Percentiles rank a stretch among this genome's conserved stretches.
phyloP scores from a whole-genome alignment of 2,329 filamentous ascomycete genomes.

The Alternaria solani region DNA sequence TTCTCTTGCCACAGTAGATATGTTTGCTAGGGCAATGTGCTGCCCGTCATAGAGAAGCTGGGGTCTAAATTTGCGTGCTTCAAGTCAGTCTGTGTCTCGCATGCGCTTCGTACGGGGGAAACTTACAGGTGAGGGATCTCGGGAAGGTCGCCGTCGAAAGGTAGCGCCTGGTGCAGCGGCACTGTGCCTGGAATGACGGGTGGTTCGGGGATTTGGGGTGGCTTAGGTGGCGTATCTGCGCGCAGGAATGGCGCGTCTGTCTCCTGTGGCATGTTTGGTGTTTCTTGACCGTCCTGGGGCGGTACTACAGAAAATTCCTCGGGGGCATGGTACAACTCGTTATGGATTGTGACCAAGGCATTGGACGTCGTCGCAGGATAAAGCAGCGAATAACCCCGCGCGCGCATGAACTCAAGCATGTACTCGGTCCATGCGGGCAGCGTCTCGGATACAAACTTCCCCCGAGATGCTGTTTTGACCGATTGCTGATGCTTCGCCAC shows the following conservation, averaged over 20 bases:
- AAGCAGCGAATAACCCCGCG: slow-evolving; percentile 78
- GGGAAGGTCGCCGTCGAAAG: slow-evolving; percentile 59
- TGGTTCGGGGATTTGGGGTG: slow-evolving; percentile 39
- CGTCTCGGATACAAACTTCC: slow-evolving; percentile 65
- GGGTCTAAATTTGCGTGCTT: slow-evolving; percentile 47
- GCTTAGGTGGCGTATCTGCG: slow-evolving; percentile 46
- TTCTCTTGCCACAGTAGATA: slow-evolving; percentile 57
- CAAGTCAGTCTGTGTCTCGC: too few relatives aligned
- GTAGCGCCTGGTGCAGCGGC: slow-evolving; percentile 57
- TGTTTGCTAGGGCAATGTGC: slow-evolving; percentile 49
- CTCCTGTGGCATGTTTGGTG: slow-evolving; percentile 16
- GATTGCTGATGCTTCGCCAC: slow-evolving; percentile 52
- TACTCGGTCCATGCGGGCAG: slow-evolving; percentile 83
- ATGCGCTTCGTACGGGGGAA: too few relatives aligned
- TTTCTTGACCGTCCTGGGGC: slow-evolving; percentile 3
- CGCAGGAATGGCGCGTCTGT: slow-evolving; percentile 49
- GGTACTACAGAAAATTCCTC: slow-evolving; percentile 65
- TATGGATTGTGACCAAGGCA: slow-evolving; percentile 76
- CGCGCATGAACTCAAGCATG: slow-evolving; percentile 76
- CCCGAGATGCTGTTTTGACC: slow-evolving; percentile 32
- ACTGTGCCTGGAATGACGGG: slow-evolving; percentile 61
- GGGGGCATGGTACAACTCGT: slow-evolving; percentile 74
- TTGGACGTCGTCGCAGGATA: slow-evolving; percentile 70
- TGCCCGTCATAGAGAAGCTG: slow-evolving; percentile 71
- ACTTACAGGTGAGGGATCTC: slow-evolving; percentile 53